Evolutionary conservation across 768 basidiomycete genomes (phyloP), one percentile per base, ranked within the genome.

Genomic region (Panellus pusillus): DNA sequence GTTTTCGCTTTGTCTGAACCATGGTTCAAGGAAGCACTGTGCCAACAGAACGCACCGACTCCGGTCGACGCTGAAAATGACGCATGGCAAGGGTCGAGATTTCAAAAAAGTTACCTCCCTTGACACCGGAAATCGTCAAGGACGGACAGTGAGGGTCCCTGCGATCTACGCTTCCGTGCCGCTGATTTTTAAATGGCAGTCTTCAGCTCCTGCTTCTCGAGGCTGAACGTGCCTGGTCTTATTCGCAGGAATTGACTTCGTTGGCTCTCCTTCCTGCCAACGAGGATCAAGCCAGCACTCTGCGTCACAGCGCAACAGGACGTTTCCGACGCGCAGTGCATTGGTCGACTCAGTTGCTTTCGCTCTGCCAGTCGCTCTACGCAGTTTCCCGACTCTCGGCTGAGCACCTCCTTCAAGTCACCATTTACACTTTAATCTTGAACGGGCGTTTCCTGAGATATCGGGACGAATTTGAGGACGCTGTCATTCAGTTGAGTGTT

Each of bases 211-310:
- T 94, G 42, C 78, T 98, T 9, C 86, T 94, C 63, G 93, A 97
- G 67, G 83, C 93, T 9, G 96, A 98, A 68, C 84, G 96, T 40
- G 91, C 93, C 28, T 93, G 93, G 86, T 85, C 91, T 1, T 84
- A 93, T 69, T 86, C 93, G 4, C 91, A 95, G 68, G 90, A 91
- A 48, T 82, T 95, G 40, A 68, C 74, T 18, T 66, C 77, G 2
- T 72, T 79, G 43, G 73, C 85, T 17, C 65, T 77, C n/a, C 69
- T 77, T 47, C 78, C 81, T 47, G 72, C 74, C 17, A 82, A 82
- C 63, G 68, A 77, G 42, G 72, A 74, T 18, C 75, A 76, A 13
- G 76, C 84, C 14, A 74, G 78, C 27, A 71, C 84, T 14, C 74
- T 89, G 54, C 81, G 88, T 40, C 86, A 88, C 62, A 85, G 81